phyloP scores from a whole-genome alignment of 306 rosid genomes.

The Fragaria vesca region DNA sequence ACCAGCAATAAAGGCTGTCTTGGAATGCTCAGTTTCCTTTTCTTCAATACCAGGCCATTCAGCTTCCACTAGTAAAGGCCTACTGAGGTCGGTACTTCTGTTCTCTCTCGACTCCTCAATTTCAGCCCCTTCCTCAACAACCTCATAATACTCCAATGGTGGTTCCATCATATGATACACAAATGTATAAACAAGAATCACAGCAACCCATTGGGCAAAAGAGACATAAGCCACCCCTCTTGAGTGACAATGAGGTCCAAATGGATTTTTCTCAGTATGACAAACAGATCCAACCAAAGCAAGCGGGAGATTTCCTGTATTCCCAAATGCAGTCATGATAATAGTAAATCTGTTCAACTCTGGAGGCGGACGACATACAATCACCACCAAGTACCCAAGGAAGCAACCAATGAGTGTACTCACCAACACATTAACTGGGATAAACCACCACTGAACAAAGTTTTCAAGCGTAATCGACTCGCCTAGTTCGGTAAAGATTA shows the following conservation, averaged over 20 bases:
- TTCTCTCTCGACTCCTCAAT: constrained; percentile 33
- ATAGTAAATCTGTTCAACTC: constrained; percentile 59
- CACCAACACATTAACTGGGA: constrained; percentile 71
- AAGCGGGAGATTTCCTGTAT: constrained; percentile 86
- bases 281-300: constrained; percentile 83
- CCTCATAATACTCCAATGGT: constrained; percentile 64
- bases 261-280: constrained; percentile 61
- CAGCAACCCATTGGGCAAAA: constrained; percentile 84
- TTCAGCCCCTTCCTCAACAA: constrained; percentile 60
- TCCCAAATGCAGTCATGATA: constrained; percentile 85
- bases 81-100: constrained; percentile 45
- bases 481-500: constrained; percentile 80
- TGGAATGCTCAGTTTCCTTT: constrained; percentile 81
- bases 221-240: constrained; percentile 91
- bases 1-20: constrained; percentile 73
- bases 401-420: constrained; percentile 67
- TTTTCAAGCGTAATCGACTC: constrained; percentile 59
- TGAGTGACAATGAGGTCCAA: constrained; percentile 65
- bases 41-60: constrained; percentile 98
- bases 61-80: constrained; percentile 87
- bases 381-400: constrained; percentile 65
- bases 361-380: constrained; percentile 77
- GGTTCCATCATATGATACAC: constrained; percentile 99
- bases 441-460: constrained; percentile 76
- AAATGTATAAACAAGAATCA: constrained; percentile 77